These are phyloP conservation scores for Blastobotrys americana DNA, from an alignment of 805 yeast species.

Conservation along the genomic window DNA sequence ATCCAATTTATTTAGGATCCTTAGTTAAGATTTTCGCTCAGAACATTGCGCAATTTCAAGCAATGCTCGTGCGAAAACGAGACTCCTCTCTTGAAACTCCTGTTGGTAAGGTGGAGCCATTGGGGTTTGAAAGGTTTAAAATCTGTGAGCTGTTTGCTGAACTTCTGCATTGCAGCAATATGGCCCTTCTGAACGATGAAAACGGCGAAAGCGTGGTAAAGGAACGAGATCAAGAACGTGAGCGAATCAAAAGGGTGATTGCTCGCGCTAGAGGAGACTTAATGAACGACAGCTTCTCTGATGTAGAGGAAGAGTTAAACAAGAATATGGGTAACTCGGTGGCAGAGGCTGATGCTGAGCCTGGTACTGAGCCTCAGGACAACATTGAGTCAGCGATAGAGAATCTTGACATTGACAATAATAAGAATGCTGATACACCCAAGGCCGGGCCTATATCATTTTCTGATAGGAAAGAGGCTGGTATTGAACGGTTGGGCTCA, in stretches of 20 bases:
- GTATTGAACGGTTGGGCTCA: constrained; percentile 6
- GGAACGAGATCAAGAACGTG: constrained; percentile 63
- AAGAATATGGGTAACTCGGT: constrained; percentile 8
- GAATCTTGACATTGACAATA: constrained; percentile 23
- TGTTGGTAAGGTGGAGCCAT: constrained; percentile 58
- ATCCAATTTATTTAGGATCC: constrained; percentile 87
- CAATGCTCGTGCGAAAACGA: constrained; percentile 43
- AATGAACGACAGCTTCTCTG: constrained; percentile 10
- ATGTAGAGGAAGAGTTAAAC: constrained; percentile 12
- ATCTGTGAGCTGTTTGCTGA: constrained; percentile 92
- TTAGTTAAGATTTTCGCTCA: constrained; percentile 72
- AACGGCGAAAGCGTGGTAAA: constrained; percentile 60
- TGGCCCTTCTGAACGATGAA: constrained; percentile 79
- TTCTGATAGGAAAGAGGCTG: constrained; percentile 3
- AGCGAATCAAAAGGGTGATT: constrained; percentile 36
- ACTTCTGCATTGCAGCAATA: constrained; percentile 92
- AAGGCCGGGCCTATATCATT: constrained; percentile 20
- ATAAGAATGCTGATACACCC: constrained; percentile 18
- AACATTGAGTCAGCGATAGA: constrained; percentile 18
- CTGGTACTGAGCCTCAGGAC: constrained; percentile 10
- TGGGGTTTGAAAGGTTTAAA: constrained; percentile 88
- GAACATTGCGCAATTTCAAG: constrained; percentile 61
- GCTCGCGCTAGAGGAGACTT: constrained; percentile 27
- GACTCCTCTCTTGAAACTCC: constrained; percentile 46
- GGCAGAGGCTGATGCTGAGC: constrained; percentile 17